Conservation (phyloP, 352 stramenopile genomes). For the Pythium aristosporum region DNA sequence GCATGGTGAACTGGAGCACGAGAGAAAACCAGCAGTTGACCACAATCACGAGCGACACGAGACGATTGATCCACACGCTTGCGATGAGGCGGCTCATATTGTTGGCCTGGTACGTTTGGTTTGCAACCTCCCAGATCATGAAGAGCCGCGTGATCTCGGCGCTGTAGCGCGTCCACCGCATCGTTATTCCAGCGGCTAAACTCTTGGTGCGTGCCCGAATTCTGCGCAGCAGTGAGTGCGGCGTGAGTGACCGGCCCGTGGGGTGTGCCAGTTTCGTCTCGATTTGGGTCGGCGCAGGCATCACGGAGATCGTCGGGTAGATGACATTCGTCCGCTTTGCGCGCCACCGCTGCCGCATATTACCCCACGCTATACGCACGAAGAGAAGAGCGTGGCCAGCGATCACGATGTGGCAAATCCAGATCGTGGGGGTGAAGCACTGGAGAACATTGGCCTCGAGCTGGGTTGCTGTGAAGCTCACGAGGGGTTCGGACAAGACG, state of each 20-base stretch:
- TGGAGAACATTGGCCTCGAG: background rate
- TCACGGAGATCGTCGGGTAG: background rate
- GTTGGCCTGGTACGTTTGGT: slow-evolving; percentile 20
- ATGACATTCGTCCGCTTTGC: background rate
- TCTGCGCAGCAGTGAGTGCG: background rate
- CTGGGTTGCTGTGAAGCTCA: background rate
- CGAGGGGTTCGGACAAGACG: background rate
- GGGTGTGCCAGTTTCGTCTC: background rate
- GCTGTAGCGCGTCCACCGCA: background rate
- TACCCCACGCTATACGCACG: background rate
- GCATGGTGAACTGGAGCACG: slow-evolving; percentile 8
- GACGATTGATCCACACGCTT: slow-evolving; percentile 19
- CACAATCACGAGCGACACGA: slow-evolving; percentile 11
- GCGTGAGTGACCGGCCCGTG: background rate
- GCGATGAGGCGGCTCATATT: slow-evolving; percentile 11
- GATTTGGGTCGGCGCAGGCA: background rate
- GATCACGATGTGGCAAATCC: background rate
- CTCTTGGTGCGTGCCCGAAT: background rate
- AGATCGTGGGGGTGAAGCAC: background rate
- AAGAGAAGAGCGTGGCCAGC: slow-evolving; percentile 1
- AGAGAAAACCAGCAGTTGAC: slow-evolving; percentile 18
- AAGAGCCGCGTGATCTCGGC: background rate
- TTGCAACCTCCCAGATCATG: slow-evolving; percentile 19
- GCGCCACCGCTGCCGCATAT: background rate
- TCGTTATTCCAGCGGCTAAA: background rate